Evolutionary conservation across 192 early-diverging fungal genomes (phyloP).

Genomic region (Backusella tuberculispora): DNA sequence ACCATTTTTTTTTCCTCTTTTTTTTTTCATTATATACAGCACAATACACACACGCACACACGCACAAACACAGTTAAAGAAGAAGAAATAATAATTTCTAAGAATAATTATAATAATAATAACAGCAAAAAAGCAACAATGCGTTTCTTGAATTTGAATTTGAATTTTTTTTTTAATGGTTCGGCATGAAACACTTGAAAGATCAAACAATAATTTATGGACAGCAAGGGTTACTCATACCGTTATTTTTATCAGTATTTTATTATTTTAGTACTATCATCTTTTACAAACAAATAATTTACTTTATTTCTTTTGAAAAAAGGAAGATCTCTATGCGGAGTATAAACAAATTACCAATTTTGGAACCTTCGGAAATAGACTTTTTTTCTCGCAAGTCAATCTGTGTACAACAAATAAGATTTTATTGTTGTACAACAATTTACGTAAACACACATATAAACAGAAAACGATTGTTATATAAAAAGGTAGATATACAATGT

Average conservation of each 20-base stretch:
- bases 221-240: not conserved
- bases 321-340: not conserved
- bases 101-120: not conserved
- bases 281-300: not conserved
- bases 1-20: not conserved
- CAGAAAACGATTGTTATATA: not conserved
- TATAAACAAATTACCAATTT: not conserved
- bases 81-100: not conserved
- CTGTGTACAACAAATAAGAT: not conserved
- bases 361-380: not conserved
- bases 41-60: not conserved
- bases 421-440: not conserved
- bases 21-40: conserved; percentile 1
- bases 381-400: not conserved
- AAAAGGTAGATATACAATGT: not conserved
- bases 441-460: not conserved
- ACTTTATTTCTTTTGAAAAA: not conserved
- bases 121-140: not conserved
- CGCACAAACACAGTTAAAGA: not conserved
- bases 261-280: not conserved
- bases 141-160: not conserved
- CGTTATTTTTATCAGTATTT: not conserved
- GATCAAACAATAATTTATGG: not conserved
- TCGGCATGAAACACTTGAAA: not conserved
- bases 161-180: not conserved